Base-by-base conservation (phyloP, 345 rosid species). In the Corchorus olitorius region DNA sequence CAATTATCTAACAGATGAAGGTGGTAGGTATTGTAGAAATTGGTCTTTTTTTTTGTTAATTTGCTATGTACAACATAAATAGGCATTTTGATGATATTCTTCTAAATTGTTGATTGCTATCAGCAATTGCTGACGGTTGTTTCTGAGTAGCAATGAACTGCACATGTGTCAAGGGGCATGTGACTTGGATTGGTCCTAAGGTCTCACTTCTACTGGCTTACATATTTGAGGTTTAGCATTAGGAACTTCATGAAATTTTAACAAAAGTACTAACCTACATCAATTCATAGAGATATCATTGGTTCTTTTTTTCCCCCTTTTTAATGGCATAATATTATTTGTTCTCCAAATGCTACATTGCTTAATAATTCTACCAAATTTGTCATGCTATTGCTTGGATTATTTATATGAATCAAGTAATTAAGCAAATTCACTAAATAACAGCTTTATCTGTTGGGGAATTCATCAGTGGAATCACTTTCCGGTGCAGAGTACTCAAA, bases 401-500 rank as follows among this genome's bases (percentile, higher is more conserved):
- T 75, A 74, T 46, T 35, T 60, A 43, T 61, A 49, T 19, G 22
- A 64, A 74, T 63, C 27, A 33, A 43, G 13, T 71, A 58, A 45
- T 52, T 63, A 20, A 48, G 46, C n/a, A 35, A 48, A 75, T 19
- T 66, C 65, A 52, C 59, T 60, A 61, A 6, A 37, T 75, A n/a
- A 69, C 96, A 93, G 98, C 88, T 93, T 62, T 95, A 84, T 79
- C 97, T 95, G 48, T 83, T 95, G 90, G 96, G 86, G 69, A 82
- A 87, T 84, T 83, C 92, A 65, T 92, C 97, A 13, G 98, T 93
- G 84, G 99, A 95, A 75, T 82, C 90, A 73, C 85, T 95, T 70
- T 93, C 99, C 56, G 94, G 90, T 81, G 90, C 97, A 70, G 99
- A 92, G 84, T 93, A 95, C 87, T 93, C 93, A 68, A 93, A 95